These are phyloP conservation scores for Sistotremastrum suecicum DNA, from an alignment of 768 basidiomycete genomes.

Conservation along the genomic window DNA sequence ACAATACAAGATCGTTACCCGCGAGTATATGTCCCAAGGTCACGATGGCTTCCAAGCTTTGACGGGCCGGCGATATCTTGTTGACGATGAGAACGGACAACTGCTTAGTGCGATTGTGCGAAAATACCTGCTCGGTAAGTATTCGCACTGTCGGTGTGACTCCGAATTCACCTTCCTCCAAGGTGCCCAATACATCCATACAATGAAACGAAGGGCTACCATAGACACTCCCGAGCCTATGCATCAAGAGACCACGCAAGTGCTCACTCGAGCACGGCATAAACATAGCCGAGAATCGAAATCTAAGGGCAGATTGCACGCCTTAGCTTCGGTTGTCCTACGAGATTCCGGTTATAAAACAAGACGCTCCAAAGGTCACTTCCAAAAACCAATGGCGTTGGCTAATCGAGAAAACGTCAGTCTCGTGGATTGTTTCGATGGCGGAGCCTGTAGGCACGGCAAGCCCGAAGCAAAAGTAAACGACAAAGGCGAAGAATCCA, in stretches of 20 bases:
- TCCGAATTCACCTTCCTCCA: conserved; percentile 1
- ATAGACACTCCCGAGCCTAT: conserved; percentile 19
- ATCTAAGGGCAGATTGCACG: conserved; percentile 32
- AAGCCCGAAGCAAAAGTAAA: conserved; percentile 8
- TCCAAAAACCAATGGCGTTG: conserved; percentile 44
- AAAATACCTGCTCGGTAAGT: conserved; percentile 67
- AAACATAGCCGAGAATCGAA: conserved; percentile 19
- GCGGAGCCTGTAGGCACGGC: conserved; percentile 29
- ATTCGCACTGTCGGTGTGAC: background rate
- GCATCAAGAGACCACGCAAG: conserved; percentile 27
- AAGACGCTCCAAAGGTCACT: conserved; percentile 37
- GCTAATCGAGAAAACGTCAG: conserved; percentile 65
- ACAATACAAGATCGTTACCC: conserved; percentile 70
- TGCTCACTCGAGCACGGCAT: conserved; percentile 34
- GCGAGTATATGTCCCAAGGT: conserved; percentile 73
- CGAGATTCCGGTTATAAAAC: conserved; percentile 9
- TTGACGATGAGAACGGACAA: conserved; percentile 75
- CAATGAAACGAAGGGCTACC: conserved; percentile 30
- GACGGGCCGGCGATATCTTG: conserved; percentile 47
- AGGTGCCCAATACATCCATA: conserved; percentile 69
- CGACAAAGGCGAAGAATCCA: conserved; percentile 20
- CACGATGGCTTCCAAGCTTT: conserved; percentile 72
- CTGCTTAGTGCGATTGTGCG: conserved; percentile 69
- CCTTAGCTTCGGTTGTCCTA: conserved; percentile 23
- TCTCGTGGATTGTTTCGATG: conserved; percentile 60